phyloP scores from a whole-genome alignment of 2,329 filamentous ascomycete species.

The Ampelomyces quisqualis region DNA sequence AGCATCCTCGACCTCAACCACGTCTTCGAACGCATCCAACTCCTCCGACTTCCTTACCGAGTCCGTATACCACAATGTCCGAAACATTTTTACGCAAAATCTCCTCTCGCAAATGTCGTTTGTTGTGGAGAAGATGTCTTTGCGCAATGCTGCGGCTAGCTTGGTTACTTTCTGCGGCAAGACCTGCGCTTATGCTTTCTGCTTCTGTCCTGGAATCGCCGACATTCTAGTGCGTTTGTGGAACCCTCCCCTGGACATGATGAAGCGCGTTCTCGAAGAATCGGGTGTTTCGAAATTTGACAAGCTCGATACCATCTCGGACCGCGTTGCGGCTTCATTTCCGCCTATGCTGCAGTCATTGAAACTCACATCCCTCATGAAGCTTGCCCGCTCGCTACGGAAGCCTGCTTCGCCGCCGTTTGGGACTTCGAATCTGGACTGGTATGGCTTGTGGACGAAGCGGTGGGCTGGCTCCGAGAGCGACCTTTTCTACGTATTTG shows the following conservation, averaged over 20 bases:
- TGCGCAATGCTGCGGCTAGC: slow-evolving; percentile 67
- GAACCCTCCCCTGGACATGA: slow-evolving; percentile 66
- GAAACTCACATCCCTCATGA: slow-evolving; percentile 63
- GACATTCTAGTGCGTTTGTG: slow-evolving; percentile 82
- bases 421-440: slow-evolving; percentile 70
- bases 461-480: slow-evolving; percentile 86
- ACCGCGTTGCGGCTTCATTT: slow-evolving; percentile 68
- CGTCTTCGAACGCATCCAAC: slow-evolving; percentile 60
- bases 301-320: slow-evolving; percentile 51
- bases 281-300: slow-evolving; percentile 62
- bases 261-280: slow-evolving; percentile 71
- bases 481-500: slow-evolving; percentile 88
- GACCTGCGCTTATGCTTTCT: slow-evolving; percentile 88
- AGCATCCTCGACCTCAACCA: slow-evolving; percentile 48
- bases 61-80: slow-evolving; percentile 84
- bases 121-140: slow-evolving; percentile 85
- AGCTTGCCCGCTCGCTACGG: slow-evolving; percentile 60
- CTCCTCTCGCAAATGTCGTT: slow-evolving; percentile 80
- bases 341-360: slow-evolving; percentile 64
- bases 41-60: slow-evolving; percentile 68
- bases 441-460: slow-evolving; percentile 81
- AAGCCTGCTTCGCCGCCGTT: slow-evolving; percentile 67
- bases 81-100: slow-evolving; percentile 82
- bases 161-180: slow-evolving; percentile 83
- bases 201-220: slow-evolving; percentile 83